A percentile compares a stretch with the other conserved stretches of the same genome.
phyloP scores from a whole-genome alignment of 2,329 filamentous ascomycete genomes.

The Hymenoscyphus fraxineus region DNA sequence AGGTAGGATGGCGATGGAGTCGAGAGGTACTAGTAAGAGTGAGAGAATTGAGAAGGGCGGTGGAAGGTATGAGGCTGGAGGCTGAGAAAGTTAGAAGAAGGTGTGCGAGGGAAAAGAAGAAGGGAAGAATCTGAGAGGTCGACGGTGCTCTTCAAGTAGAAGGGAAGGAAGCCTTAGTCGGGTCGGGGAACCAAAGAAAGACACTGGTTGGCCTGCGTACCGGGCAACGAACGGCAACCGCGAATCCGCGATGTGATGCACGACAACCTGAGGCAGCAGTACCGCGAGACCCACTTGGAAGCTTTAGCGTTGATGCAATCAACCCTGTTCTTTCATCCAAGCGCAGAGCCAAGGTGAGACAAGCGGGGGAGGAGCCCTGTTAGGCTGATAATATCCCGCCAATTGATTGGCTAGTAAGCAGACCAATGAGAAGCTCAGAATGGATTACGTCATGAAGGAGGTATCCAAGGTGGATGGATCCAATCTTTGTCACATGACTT shows the following conservation, averaged over 20 bases:
- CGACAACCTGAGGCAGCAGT: background rate
- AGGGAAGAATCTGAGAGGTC: constrained; percentile 15
- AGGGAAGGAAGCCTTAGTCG: constrained; percentile 7
- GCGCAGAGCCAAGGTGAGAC: background rate
- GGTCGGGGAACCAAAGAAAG: constrained; percentile 3
- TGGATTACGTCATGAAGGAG: too few relatives aligned
- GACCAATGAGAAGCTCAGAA: too few relatives aligned
- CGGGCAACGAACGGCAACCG: background rate
- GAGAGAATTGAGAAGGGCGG: background rate
- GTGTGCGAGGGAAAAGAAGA: constrained; percentile 3
- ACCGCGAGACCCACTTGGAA: background rate
- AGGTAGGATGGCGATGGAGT: background rate
- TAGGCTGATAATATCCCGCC: too few relatives aligned
- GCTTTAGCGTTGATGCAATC: background rate
- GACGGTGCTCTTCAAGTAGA: constrained; percentile 8
- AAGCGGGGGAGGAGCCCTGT: background rate
- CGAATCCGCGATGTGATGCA: background rate
- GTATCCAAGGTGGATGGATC: too few relatives aligned
- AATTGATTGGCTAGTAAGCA: too few relatives aligned
- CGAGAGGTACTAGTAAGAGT: background rate
- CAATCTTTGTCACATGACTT: too few relatives aligned
- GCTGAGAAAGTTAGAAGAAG: constrained; percentile 3
- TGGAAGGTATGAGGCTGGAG: background rate
- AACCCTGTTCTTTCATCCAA: background rate
- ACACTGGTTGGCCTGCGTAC: constrained; percentile 4